Evolutionary conservation across 192 early-diverging fungal species (phyloP).

Genomic region (Powellomyces hirtus): DNA sequence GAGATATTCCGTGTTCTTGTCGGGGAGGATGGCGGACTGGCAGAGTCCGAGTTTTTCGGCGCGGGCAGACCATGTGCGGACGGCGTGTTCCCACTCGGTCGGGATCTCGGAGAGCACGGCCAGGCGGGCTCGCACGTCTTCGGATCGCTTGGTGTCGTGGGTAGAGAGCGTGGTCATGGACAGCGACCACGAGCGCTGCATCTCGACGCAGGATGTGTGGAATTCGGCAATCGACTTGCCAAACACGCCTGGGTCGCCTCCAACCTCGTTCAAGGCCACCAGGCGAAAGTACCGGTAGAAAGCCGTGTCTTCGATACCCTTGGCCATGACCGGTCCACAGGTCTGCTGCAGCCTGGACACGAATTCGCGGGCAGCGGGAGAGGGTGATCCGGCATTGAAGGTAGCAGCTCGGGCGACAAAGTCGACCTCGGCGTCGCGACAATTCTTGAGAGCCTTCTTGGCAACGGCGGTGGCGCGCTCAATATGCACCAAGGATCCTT

Average conservation of each 20-base stretch:
- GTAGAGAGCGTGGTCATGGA: conserved; percentile 30
- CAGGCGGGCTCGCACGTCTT: conserved; percentile 27
- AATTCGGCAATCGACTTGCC: conserved; percentile 22
- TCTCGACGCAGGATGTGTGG: conserved; percentile 2
- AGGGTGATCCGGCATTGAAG: neutral
- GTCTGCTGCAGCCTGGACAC: conserved; percentile 24
- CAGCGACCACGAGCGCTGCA: conserved; percentile 24
- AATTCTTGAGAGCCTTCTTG: neutral
- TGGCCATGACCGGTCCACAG: conserved; percentile 32
- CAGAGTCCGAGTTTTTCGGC: conserved; percentile 13
- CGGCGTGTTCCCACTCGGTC: conserved; percentile 17
- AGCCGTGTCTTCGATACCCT: conserved; percentile 30
- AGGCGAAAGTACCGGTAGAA: conserved; percentile 35
- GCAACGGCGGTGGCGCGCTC: neutral
- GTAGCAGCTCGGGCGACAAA: conserved; percentile 17
- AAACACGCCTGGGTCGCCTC: conserved; percentile 27
- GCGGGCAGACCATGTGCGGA: conserved; percentile 6
- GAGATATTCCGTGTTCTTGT: conserved; percentile 31
- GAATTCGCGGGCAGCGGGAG: conserved; percentile 9
- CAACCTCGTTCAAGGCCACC: conserved; percentile 24
- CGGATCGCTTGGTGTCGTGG: conserved; percentile 28
- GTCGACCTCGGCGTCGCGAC: conserved; percentile 14
- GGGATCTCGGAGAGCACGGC: conserved; percentile 28
- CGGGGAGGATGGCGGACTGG: neutral
- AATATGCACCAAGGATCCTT: conserved; percentile 11